phyloP scores from a whole-genome alignment of 1,284 basidiomycete species.

The Cryptococcus sp. region DNA sequence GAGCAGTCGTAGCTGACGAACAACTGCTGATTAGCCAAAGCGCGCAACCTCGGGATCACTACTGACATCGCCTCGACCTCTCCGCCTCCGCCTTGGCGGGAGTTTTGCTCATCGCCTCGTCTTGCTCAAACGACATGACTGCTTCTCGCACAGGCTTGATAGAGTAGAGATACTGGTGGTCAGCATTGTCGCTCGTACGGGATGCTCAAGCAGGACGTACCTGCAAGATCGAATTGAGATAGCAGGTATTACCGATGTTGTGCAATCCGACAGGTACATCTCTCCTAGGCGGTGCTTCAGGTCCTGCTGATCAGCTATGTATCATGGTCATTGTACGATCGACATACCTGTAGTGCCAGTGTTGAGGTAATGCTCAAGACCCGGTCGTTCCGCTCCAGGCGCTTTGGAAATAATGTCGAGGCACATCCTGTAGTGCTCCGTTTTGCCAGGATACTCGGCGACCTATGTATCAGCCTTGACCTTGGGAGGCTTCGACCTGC shows the following conservation, averaged over 20 bases:
- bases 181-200: background rate
- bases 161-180: constrained; percentile 39
- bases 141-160: constrained; percentile 43
- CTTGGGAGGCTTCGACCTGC: background rate
- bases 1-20: constrained; percentile 34
- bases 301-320: constrained; percentile 9
- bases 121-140: constrained; percentile 33
- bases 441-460: constrained; percentile 30
- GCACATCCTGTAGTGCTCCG: constrained; percentile 38
- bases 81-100: constrained; percentile 29
- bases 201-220: constrained; percentile 1
- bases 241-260: constrained; percentile 47
- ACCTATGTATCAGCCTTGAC: background rate
- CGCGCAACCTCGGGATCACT: background rate
- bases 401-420: constrained; percentile 38
- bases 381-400: constrained; percentile 33
- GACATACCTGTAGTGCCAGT: constrained; percentile 21
- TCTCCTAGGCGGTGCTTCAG: constrained; percentile 23
- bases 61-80: constrained; percentile 38
- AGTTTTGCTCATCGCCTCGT: background rate
- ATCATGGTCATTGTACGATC: background rate
- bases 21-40: constrained; percentile 24
- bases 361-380: constrained; percentile 28
- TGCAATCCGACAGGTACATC: constrained; percentile 45
- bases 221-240: constrained; percentile 44